phyloP scores from a whole-genome alignment of 352 stramenopile genomes.

The Globisporangium irregulare region DNA sequence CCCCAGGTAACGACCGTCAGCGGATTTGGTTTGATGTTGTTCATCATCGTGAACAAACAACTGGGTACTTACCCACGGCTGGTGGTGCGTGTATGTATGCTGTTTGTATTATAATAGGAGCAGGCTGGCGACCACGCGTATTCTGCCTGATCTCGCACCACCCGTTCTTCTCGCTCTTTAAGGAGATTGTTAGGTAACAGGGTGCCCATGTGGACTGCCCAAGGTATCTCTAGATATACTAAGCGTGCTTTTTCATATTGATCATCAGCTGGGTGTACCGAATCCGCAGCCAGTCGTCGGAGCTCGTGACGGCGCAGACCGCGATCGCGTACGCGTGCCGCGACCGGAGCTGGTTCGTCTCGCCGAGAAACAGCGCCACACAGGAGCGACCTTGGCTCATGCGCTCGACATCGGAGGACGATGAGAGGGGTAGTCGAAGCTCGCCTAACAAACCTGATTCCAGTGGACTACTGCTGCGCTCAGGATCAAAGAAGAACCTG shows the following conservation, averaged over 20 bases:
- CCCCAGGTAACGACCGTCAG: conserved; percentile 13
- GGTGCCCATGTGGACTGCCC: background rate
- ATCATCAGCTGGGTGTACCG: conserved; percentile 60
- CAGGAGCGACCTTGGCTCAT: background rate
- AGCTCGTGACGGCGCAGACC: conserved; percentile 34
- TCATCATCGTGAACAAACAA: background rate
- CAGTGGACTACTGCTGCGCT: background rate
- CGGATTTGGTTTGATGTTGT: background rate
- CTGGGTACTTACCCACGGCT: background rate
- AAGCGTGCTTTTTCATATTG: background rate
- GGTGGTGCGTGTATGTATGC: background rate
- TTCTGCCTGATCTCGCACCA: conserved; percentile 80
- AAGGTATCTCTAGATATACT: background rate
- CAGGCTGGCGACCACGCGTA: conserved; percentile 50
- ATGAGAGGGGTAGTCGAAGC: background rate
- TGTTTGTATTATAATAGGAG: background rate
- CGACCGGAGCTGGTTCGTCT: conserved; percentile 56
- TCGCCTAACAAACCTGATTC: background rate
- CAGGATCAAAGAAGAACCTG: background rate
- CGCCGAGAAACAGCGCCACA: conserved; percentile 27
- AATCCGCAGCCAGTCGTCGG: conserved; percentile 26
- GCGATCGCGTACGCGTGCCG: conserved; percentile 45
- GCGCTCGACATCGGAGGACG: background rate
- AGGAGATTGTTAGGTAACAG: conserved; percentile 62
- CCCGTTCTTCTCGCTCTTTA: conserved; percentile 81